Conservation (phyloP, 2,329 filamentous ascomycete genomes). For the Fusarium tjaetaba region DNA sequence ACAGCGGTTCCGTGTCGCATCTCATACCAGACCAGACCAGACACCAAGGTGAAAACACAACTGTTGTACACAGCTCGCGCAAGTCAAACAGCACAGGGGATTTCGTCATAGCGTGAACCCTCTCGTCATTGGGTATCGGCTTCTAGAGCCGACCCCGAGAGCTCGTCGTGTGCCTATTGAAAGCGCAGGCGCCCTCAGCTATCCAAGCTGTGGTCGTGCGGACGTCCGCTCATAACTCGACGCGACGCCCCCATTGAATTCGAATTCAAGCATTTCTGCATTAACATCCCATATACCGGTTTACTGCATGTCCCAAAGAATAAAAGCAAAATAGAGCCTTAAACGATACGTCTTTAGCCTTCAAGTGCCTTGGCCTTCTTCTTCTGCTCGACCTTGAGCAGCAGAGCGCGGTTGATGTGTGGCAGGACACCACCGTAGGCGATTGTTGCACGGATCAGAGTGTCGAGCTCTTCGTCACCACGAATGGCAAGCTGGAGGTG, state of each 20-base stretch:
- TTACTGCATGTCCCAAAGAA: constrained; percentile 39
- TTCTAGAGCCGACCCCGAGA: constrained; percentile 18
- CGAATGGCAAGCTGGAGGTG: constrained; percentile 98
- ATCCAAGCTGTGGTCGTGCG: constrained; percentile 41
- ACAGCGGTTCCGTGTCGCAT: constrained; percentile 38
- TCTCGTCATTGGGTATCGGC: constrained; percentile 16
- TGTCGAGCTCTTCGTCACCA: constrained; percentile 98
- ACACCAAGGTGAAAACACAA: constrained; percentile 36
- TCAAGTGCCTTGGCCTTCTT: constrained; percentile 77
- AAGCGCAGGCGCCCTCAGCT: constrained; percentile 37
- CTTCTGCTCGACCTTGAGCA: constrained; percentile 97
- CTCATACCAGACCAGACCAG: constrained; percentile 27
- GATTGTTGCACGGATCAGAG: constrained; percentile 95
- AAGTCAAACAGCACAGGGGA: constrained; percentile 31
- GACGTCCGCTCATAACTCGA: constrained; percentile 34
- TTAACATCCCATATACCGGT: constrained; percentile 43
- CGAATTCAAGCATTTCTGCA: constrained; percentile 44
- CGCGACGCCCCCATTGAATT: constrained; percentile 40
- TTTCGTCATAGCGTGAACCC: constrained; percentile 22
- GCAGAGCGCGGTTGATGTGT: constrained; percentile 96
- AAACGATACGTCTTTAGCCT: constrained; percentile 46
- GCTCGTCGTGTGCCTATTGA: constrained; percentile 32
- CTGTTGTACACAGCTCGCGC: constrained; percentile 43
- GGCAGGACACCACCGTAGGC: constrained; percentile 98
- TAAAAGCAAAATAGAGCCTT: constrained; percentile 35